phyloP scores from a whole-genome alignment of 352 stramenopile genomes.

The Pythium brassicae region DNA sequence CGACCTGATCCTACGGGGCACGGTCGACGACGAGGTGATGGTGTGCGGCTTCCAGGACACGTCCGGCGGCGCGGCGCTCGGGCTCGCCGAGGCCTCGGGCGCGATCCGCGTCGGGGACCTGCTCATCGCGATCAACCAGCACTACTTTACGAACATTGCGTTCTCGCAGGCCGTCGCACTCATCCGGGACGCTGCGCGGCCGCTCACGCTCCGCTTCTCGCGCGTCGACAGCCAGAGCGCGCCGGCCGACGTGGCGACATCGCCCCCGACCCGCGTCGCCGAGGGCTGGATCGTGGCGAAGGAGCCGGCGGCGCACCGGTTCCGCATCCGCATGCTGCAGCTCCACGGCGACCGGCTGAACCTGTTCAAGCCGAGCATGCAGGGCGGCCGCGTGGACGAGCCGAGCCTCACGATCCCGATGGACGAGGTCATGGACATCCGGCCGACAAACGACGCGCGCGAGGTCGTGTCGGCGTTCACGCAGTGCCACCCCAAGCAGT shows the following conservation, averaged over 20 bases:
- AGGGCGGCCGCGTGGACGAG: slow-evolving; percentile 62
- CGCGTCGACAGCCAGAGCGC: slow-evolving; percentile 47
- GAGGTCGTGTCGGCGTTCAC: slow-evolving; percentile 74
- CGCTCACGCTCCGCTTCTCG: slow-evolving; percentile 81
- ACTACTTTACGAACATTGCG: slow-evolving; percentile 86
- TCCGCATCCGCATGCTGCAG: slow-evolving; percentile 82
- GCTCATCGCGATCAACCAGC: slow-evolving; percentile 83
- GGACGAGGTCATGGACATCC: slow-evolving; percentile 82
- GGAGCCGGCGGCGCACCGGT: slow-evolving; percentile 64
- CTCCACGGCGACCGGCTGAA: slow-evolving; percentile 73
- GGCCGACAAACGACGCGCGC: slow-evolving; percentile 74
- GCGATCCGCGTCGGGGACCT: slow-evolving; percentile 79
- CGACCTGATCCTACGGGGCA: slow-evolving; percentile 72
- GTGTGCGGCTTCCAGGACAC: slow-evolving; percentile 75
- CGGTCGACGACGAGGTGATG: slow-evolving; percentile 87
- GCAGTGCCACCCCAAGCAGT: slow-evolving; percentile 84
- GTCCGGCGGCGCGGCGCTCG: slow-evolving; percentile 24
- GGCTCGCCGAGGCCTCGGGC: slow-evolving; percentile 59
- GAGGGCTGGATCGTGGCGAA: slow-evolving; percentile 87
- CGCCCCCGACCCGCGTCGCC: slow-evolving; percentile 40
- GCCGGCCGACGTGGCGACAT: slow-evolving; percentile 8
- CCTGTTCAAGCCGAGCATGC: slow-evolving; percentile 84
- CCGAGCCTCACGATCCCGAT: slow-evolving; percentile 71
- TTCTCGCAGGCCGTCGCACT: slow-evolving; percentile 76
- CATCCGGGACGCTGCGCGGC: slow-evolving; percentile 60